Evolutionary conservation across 306 rosid species (phyloP).

Genomic region (Arachis stenosperma): DNA sequence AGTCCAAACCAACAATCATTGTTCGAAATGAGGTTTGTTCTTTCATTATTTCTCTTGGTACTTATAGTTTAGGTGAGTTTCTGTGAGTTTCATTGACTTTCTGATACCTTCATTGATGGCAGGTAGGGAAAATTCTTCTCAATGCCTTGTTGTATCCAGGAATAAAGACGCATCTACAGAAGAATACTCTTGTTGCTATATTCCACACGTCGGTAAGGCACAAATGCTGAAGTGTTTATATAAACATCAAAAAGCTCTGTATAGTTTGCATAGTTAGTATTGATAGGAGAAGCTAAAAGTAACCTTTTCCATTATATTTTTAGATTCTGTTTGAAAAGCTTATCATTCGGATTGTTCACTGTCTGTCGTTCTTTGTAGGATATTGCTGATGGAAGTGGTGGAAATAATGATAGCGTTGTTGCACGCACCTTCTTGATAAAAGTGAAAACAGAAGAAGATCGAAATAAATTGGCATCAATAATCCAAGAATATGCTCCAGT

Average conservation of each 20-base stretch:
- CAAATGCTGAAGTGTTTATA: constrained; percentile 10
- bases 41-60: background rate
- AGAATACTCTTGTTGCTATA: constrained; percentile 93
- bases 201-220: constrained; percentile 84
- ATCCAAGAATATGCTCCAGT: constrained; percentile 90
- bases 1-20: constrained; percentile 88
- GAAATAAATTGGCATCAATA: constrained; percentile 73
- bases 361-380: constrained; percentile 50
- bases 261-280: background rate
- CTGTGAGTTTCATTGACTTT: constrained; percentile 5
- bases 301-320: background rate
- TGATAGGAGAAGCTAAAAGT: background rate
- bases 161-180: constrained; percentile 85
- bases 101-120: constrained; percentile 43
- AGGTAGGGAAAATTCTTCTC: constrained; percentile 93
- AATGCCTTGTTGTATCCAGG: constrained; percentile 93
- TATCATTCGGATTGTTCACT: constrained; percentile 23
- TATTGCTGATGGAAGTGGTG: constrained; percentile 60
- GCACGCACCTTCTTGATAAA: constrained; percentile 89
- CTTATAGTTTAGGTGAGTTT: background rate
- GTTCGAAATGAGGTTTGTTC: constrained; percentile 90
- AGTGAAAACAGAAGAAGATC: constrained; percentile 84
- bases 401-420: constrained; percentile 52
- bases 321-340: constrained; percentile 4
- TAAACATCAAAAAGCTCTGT: background rate